Evolutionary conservation across 2,329 filamentous ascomycete genomes (phyloP).

Genomic region (Penicillium expansum): DNA sequence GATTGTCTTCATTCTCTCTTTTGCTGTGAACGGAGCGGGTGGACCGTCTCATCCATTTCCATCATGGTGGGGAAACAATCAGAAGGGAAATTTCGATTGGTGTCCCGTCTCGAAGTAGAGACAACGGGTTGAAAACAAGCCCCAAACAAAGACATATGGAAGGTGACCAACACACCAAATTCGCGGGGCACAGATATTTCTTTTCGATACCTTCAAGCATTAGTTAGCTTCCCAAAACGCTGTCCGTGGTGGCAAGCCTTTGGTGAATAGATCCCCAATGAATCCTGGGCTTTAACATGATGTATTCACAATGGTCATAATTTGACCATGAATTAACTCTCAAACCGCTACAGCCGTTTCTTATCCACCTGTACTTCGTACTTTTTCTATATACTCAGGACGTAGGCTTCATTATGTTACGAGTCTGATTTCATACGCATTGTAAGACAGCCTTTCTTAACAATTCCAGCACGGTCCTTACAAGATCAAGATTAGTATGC

Average conservation of each 20-base stretch:
- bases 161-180: neutral
- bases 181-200: neutral
- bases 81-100: constrained; percentile 48
- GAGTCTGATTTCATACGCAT: neutral
- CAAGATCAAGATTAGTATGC: too few relatives aligned
- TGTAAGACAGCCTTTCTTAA: too few relatives aligned
- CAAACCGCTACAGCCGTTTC: neutral
- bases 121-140: neutral
- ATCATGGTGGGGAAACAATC: constrained; percentile 56
- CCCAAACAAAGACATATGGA: neutral
- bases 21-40: constrained; percentile 56
- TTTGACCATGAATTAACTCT: neutral
- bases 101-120: constrained; percentile 42
- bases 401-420: neutral
- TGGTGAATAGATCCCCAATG: neutral
- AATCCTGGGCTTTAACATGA: too few relatives aligned
- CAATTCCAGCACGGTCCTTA: too few relatives aligned
- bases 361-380: too few relatives aligned
- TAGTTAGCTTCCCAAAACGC: neutral
- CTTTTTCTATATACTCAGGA: neutral
- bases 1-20: constrained; percentile 54
- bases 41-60: constrained; percentile 48
- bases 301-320: neutral
- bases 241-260: neutral
- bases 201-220: neutral